phyloP scores from a whole-genome alignment of 78 protist species.

The Polysphondylium violaceum region DNA sequence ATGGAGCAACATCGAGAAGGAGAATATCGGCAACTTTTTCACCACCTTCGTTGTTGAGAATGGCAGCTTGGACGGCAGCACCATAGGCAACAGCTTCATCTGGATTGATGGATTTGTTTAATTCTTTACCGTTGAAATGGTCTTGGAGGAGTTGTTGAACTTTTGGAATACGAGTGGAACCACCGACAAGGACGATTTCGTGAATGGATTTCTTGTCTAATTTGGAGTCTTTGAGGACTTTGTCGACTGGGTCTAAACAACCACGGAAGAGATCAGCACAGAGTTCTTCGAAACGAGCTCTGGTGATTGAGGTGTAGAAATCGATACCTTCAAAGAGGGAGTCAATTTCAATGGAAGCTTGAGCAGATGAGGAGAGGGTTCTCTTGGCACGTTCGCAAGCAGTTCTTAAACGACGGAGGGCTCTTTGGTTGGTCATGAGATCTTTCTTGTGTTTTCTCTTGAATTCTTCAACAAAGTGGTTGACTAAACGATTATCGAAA shows the following conservation, averaged over 20 bases:
- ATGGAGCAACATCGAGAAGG: constrained; percentile 99
- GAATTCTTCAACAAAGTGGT: constrained; percentile 89
- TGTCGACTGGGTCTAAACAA: constrained; percentile 89
- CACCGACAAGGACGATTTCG: constrained; percentile 97
- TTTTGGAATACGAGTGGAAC: constrained; percentile 97
- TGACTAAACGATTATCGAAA: constrained; percentile 95
- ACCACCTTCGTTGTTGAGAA: constrained; percentile 90
- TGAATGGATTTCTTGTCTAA: constrained; percentile 87
- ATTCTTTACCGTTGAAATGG: constrained; percentile 94
- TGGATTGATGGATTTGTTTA: constrained; percentile 93
- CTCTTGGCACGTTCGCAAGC: constrained; percentile 97
- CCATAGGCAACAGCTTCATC: constrained; percentile 96
- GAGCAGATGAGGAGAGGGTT: constrained; percentile 89
- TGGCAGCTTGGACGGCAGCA: constrained; percentile 95
- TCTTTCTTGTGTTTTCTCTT: constrained; percentile 87
- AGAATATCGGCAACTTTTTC: constrained; percentile 94
- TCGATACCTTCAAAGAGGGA: constrained; percentile 94
- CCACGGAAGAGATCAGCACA: constrained; percentile 88
- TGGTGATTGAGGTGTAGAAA: constrained; percentile 90
- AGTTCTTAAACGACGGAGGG: constrained; percentile 93
- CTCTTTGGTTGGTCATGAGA: constrained; percentile 83
- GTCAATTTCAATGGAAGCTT: constrained; percentile 93
- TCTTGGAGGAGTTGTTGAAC: constrained; percentile 92
- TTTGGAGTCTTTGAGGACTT: constrained; percentile 91
- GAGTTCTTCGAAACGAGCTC: constrained; percentile 96